Base-by-base conservation (phyloP, 208 protist genomes). In the Histomonas meleagridis region DNA sequence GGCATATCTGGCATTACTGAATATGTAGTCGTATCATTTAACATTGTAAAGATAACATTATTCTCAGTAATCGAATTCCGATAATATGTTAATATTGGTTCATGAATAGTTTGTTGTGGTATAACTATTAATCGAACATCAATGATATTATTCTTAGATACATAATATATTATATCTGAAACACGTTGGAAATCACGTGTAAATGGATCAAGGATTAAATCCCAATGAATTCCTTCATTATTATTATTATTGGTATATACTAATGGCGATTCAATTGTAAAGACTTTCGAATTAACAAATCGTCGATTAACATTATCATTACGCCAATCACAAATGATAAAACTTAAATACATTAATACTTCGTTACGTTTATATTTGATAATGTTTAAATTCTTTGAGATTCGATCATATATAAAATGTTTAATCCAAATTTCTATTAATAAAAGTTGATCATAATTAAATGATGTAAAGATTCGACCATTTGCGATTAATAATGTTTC, bases 11-110 rank as follows among this genome's bases (percentile, higher is more conserved):
- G 16, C 32, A 91, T 91, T 49, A 38, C 35, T 0, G 76, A 86
- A 28, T 86, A 86, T 55, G 76, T 86, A 38, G 76, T 86, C 23
- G n/a, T 55, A 49, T 86, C 76, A 38, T 86, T 86, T 12, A 86
- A 48, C 1, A 46, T 18, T 2, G 21, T 55, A n/a, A 86, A 86
- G 12, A 55, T 46, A 9, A n/a, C 76, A 14, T 53, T 4, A 86
- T 86, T 46, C 0, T 7, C 0, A 86, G n/a, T 46, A 14, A 79
- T 14, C n/a, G 70, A n/a, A 43, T 79, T 79, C 18, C 70, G 46
- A 35, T 49, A 79, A 43, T 79, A 79, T 79, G 70, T 49, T 79
- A 40, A 46, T 1, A 79, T 10, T 79, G 70, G 46, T 9, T 79
- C 38, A 18, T 79, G 46, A 18, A 79, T 9, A 1, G 4, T 0